A percentile compares a stretch with the other conserved stretches of the same genome.
These are phyloP conservation scores for Marasmius tenuissimus DNA, from an alignment of 1,284 basidiomycete genomes.

Conservation along the genomic window DNA sequence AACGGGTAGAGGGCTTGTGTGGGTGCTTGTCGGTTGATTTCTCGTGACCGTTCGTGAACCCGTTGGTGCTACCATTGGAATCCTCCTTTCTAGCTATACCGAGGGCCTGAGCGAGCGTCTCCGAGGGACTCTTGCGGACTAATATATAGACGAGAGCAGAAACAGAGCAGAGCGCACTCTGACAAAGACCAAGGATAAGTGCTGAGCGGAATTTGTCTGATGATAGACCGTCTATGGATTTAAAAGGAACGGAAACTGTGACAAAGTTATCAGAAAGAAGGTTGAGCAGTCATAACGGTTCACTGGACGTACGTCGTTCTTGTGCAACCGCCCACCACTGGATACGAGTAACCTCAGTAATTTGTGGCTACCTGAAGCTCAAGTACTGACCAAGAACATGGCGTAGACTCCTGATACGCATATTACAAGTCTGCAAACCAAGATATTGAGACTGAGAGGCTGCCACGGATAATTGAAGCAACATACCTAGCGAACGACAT, in stretches of 20 bases:
- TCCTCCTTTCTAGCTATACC: conserved; percentile 32
- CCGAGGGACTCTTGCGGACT: conserved; percentile 56
- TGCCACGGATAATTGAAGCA: not conserved
- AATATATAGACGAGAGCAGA: conserved; percentile 82
- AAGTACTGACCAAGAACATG: conserved; percentile 67
- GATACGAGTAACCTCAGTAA: conserved; percentile 11
- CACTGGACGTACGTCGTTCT: conserved; percentile 71
- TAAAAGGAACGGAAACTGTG: conserved; percentile 83
- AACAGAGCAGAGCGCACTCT: conserved; percentile 79
- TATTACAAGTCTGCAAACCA: conserved; percentile 48
- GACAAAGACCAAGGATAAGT: conserved; percentile 85
- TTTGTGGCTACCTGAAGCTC: conserved; percentile 3
- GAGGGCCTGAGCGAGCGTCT: conserved; percentile 53
- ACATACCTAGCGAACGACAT: conserved; percentile 42
- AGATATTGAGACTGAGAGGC: not conserved
- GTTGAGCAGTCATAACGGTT: not conserved
- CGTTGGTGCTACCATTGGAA: conserved; percentile 25
- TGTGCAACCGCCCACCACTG: conserved; percentile 91
- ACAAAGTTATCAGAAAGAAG: conserved; percentile 8
- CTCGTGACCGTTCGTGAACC: conserved; percentile 27
- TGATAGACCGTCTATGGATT: conserved; percentile 59
- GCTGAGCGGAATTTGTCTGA: conserved; percentile 86
- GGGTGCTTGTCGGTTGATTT: conserved; percentile 16
- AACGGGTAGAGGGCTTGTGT: conserved; percentile 35
- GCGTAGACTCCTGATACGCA: conserved; percentile 75